Conservation (phyloP, 192 early-diverging fungal species). For the Dispira simplex region DNA sequence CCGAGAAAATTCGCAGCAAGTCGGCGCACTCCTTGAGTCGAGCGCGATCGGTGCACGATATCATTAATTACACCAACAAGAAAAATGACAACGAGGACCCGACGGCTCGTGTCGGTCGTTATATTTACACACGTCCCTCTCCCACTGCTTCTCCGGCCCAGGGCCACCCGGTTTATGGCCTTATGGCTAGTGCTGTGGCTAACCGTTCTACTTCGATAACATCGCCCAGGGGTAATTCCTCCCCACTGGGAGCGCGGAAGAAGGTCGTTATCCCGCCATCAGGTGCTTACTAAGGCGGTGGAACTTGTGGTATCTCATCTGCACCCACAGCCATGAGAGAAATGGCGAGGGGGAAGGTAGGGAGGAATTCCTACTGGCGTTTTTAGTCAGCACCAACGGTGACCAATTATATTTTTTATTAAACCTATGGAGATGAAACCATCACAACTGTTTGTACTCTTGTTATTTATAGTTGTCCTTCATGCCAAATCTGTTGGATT, state of each 20-base stretch:
- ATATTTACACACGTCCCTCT: slow-evolving; percentile 1
- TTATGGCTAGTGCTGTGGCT: slow-evolving; percentile 1
- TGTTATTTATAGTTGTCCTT: no score
- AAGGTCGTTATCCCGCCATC: slow-evolving; percentile 11
- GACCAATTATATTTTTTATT: no score
- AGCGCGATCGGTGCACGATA: slow-evolving; percentile 19
- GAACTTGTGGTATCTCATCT: no score
- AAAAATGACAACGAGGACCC: not conserved
- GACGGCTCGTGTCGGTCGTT: slow-evolving; percentile 5
- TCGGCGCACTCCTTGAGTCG: slow-evolving; percentile 23
- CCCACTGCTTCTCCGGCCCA: not conserved
- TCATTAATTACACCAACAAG: slow-evolving; percentile 22
- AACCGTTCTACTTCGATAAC: not conserved
- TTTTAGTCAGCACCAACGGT: no score
- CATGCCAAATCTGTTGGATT: no score
- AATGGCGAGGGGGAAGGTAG: no score
- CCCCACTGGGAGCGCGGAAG: not conserved
- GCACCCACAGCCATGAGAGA: no score
- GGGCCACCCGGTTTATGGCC: slow-evolving; percentile 8
- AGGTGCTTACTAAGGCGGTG: not conserved
- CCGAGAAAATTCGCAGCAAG: slow-evolving; percentile 22
- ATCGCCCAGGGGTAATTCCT: not conserved
- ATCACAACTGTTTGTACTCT: no score
- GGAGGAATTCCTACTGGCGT: no score
- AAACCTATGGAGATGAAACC: no score